Percentiles rank a stretch among this genome's conserved stretches.
These are phyloP conservation scores for Brasenia schreberi DNA, from an alignment of 164 flowering plant genomes.

Conservation along the genomic window DNA sequence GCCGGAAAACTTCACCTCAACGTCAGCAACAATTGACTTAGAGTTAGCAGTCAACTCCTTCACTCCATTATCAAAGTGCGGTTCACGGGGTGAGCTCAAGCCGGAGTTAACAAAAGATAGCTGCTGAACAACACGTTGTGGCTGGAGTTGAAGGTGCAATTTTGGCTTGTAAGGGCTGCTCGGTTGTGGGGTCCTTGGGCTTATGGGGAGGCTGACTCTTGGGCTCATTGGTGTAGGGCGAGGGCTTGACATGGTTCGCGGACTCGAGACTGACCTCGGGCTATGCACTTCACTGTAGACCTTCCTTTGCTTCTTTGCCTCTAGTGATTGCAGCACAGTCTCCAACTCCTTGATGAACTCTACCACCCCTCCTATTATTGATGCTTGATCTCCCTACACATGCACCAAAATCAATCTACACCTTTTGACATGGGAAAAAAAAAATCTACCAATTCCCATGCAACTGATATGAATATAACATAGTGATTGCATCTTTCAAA, in stretches of 20 bases:
- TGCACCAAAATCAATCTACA: too few relatives aligned
- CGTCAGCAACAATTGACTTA: conserved; percentile 63
- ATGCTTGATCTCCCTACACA: conserved; percentile 92
- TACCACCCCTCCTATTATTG: conserved; percentile 89
- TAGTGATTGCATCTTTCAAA: too few relatives aligned
- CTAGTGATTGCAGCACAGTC: conserved; percentile 72
- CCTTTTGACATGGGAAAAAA: too few relatives aligned
- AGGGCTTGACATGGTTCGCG: conserved; percentile 49
- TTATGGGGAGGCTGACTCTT: conserved; percentile 45
- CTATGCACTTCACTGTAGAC: conserved; percentile 68
- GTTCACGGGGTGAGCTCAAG: conserved; percentile 21
- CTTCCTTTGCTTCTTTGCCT: conserved; percentile 84
- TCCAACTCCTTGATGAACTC: conserved; percentile 86
- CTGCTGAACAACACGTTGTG: background rate
- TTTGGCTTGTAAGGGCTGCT: conserved; percentile 57
- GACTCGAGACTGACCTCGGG: conserved; percentile 68
- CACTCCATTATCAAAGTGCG: conserved; percentile 19
- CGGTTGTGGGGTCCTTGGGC: conserved; percentile 91
- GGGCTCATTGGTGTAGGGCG: conserved; percentile 64
- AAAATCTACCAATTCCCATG: too few relatives aligned
- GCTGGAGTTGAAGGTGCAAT: conserved; percentile 14
- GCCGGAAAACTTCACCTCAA: conserved; percentile 86
- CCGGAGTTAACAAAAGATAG: conserved; percentile 11
- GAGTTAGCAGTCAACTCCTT: conserved; percentile 69
- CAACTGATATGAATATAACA: too few relatives aligned